Evolutionary conservation across 148 eudicot species (phyloP), one percentile per base, ranked within the genome.

Genomic region (Selenicereus undatus): DNA sequence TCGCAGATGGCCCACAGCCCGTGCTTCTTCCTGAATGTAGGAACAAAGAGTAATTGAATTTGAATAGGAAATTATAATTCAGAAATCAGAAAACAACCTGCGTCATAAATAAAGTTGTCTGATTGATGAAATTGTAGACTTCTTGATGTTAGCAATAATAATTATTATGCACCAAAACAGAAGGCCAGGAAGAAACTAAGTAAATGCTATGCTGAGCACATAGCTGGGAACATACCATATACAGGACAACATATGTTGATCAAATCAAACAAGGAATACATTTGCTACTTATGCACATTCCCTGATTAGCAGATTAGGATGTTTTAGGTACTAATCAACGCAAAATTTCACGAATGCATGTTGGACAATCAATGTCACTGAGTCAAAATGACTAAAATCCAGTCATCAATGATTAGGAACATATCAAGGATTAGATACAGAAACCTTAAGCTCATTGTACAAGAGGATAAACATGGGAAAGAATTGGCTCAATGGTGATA

Each of bases 1-100:
- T 10, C 89, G 88, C 29, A 92, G 89, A 80, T 84, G 92, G 72
- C 92, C 91, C 79, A 92, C 90, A 66, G 88, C 75, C 26, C 87
- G 86, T 8, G 95, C 95, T 88, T 92, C 95, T 70, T 90, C 95
- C 95, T 92, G 75, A 77, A 84, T 29, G 74, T 50, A 56, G 30
- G 21, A 78, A 16, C 66, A 58, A 70, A 56, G 11, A 22, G 24
- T 10, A 48, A 48, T 45, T 24, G 51, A 39, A 7, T 39, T 32
- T 16, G 16, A 80, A 73, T 16, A 78, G 48, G 72, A 56, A 27
- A 27, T 35, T 21, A 29, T 2, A 54, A 32, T 74, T 65, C 10
- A 81, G 50, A 62, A 42, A 74, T 65, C 10, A 81, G 35, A 62
- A 42, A 74, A 21, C 10, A 48, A 74, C 27, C 30, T 73, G 45